Conservation (phyloP, 2,329 filamentous ascomycete genomes). For the Fusarium coicis region DNA sequence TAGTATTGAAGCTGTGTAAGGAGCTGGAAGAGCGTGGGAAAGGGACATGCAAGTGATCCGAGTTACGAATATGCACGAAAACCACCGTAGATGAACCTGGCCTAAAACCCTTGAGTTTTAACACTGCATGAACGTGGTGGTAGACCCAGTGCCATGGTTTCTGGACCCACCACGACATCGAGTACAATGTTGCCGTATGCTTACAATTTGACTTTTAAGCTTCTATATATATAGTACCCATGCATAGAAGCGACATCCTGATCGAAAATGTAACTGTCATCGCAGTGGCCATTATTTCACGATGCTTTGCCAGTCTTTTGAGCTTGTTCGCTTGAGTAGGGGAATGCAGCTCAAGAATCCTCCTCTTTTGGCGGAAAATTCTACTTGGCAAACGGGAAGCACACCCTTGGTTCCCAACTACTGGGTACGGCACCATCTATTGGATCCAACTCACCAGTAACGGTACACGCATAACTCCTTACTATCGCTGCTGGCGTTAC, state of each 20-base stretch:
- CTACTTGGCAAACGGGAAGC: neutral
- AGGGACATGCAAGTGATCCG: neutral
- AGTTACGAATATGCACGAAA: neutral
- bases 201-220: neutral
- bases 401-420: neutral
- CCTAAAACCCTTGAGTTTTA: neutral
- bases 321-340: neutral
- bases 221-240: neutral
- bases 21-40: fast-evolving
- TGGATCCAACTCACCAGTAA: neutral
- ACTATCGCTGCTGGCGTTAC: neutral
- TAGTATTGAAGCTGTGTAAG: neutral
- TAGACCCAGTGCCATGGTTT: neutral
- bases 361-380: neutral
- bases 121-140: neutral
- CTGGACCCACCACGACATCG: neutral
- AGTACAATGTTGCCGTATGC: neutral
- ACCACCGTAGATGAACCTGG: neutral
- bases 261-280: neutral
- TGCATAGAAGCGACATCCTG: neutral
- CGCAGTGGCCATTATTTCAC: neutral
- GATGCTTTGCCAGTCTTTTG: fast-evolving
- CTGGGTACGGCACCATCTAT: neutral
- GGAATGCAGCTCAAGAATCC: neutral
- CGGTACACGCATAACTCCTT: neutral